Evolutionary conservation across 176 grass and related monocot genomes (phyloP), one percentile per base, ranked within the genome.

Genomic region (Microstegium vimineum): DNA sequence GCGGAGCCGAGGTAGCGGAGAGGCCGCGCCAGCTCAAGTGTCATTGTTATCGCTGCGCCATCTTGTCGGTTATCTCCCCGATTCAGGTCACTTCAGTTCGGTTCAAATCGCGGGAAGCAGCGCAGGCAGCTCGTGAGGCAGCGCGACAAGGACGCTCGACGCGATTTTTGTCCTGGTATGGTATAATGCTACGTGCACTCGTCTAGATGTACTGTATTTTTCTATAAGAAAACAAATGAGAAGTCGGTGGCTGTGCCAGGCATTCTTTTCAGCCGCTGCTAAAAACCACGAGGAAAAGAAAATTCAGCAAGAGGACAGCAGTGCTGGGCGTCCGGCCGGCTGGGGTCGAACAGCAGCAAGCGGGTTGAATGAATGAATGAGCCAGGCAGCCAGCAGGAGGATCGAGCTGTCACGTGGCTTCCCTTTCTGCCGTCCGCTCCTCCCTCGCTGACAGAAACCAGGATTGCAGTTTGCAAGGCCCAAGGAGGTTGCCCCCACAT

Each of bases 91-190:
- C 56, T 60, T 59, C 52, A 56, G 23, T 78, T 40, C 37, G 51
- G 74, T 13, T 47, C 59, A 74, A 68, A 66, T 54, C 18, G 31
- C 6, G 13, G 59, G n/a, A n/a, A n/a, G n/a, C n/a, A n/a, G n/a
- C n/a, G n/a, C n/a, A n/a, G n/a, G 66, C 36, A 2, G 79, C 83
- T 86, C 74, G 78, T 86, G 88, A 86, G 88, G 83, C 74, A 46
- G 65, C 30, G 23, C 47, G 69, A 90, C 84, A 79, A 51, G 6
- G 84, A 83, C 88, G 10, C 66, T 42, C 23, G 18, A 35, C 64
- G 45, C 30, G 35, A 62, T 82, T 38, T 38, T 68, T 67, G 66
- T 86, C 79, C 41, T 54, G 20, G 43, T 22, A 69, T 80, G 63
- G 64, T 80, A 69, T 64, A n/a, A 52, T 9, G 8, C 62, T 8